Conservation (phyloP, 2,329 filamentous ascomycete genomes). For the Thermomyces lanuginosus region DNA sequence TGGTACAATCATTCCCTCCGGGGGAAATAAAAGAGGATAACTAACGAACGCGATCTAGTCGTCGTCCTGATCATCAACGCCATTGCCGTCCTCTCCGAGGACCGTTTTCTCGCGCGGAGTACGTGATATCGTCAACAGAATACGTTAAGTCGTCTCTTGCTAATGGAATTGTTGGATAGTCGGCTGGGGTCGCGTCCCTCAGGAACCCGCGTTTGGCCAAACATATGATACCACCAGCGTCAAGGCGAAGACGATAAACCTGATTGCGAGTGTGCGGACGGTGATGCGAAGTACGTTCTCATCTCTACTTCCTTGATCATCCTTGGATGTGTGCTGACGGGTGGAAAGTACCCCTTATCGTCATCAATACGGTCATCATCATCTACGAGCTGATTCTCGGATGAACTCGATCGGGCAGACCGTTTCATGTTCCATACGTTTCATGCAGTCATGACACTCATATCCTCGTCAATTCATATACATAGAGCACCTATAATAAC, state of each 20-base stretch:
- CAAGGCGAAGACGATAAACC: slow-evolving; percentile 71
- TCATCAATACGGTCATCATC: slow-evolving; percentile 68
- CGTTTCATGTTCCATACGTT: too few relatives aligned
- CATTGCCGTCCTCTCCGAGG: slow-evolving; percentile 84
- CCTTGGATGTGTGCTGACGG: too few relatives aligned
- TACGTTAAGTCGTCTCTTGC: background rate
- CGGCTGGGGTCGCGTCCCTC: slow-evolving; percentile 51
- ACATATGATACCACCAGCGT: slow-evolving; percentile 56
- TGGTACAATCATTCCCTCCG: slow-evolving; percentile 31
- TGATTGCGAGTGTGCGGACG: slow-evolving; percentile 79
- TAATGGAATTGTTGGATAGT: slow-evolving; percentile 35
- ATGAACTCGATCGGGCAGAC: too few relatives aligned
- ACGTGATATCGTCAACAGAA: slow-evolving; percentile 12
- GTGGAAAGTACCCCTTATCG: slow-evolving; percentile 59
- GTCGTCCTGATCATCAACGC: slow-evolving; percentile 84
- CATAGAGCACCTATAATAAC: too few relatives aligned
- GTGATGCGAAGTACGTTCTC: slow-evolving; percentile 69
- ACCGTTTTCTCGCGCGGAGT: slow-evolving; percentile 76
- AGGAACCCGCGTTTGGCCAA: slow-evolving; percentile 63
- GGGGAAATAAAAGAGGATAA: too few relatives aligned
- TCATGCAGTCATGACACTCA: too few relatives aligned
- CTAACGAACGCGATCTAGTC: slow-evolving; percentile 1
- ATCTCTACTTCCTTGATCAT: background rate
- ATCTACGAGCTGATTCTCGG: slow-evolving; percentile 65
- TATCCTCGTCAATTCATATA: too few relatives aligned